Evolutionary conservation across 2,329 filamentous ascomycete species (phyloP), one percentile per base, ranked within the genome.

Genomic region (Fusarium udum): DNA sequence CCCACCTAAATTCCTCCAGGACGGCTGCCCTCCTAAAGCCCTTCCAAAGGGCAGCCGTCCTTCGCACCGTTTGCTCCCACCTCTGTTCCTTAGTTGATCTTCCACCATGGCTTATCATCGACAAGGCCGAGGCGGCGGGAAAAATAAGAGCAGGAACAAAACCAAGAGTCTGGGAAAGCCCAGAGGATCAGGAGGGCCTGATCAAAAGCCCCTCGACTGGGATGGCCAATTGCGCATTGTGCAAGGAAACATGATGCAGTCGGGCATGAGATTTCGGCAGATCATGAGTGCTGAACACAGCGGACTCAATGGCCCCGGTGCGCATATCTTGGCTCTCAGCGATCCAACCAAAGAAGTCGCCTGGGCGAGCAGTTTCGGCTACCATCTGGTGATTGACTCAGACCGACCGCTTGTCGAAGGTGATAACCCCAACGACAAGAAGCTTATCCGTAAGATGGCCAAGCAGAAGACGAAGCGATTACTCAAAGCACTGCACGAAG

Each of bases 31-130:
- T 43, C 42, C n/a, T 4, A 43, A 12, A 11, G 2, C 5, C 16
- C 1, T 5, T 18, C 9, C 42, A 24, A 26, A 6, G 15, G 42
- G 42, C 42, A 26, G n/a, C 7, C 3, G 42, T 18, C n/a, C 24
- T 0, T 20, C 16, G 10, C 26, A 6, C 4, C 14, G 1, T 18
- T 45, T 45, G 2, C 42, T 45, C 16, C 1, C 24, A 26, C 24
- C 8, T 45, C 16, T 26, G 42, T 45, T 45, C 24, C 42, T 45
- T 11, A 45, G 26, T 45, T 26, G 6, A 45, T 26, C n/a, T 22
- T 26, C 20, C 0, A 7, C 6, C 24, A 18, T 45, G 24, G 24
- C 15, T 45, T 18, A 3, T 26, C 42, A 45, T 26, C 42, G 42
- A 18, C 42, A 45, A 45, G n/a, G 42, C 24, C 10, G 10, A 12